Base-by-base conservation (phyloP, 208 protist species). In the Zelonia costaricensis region DNA sequence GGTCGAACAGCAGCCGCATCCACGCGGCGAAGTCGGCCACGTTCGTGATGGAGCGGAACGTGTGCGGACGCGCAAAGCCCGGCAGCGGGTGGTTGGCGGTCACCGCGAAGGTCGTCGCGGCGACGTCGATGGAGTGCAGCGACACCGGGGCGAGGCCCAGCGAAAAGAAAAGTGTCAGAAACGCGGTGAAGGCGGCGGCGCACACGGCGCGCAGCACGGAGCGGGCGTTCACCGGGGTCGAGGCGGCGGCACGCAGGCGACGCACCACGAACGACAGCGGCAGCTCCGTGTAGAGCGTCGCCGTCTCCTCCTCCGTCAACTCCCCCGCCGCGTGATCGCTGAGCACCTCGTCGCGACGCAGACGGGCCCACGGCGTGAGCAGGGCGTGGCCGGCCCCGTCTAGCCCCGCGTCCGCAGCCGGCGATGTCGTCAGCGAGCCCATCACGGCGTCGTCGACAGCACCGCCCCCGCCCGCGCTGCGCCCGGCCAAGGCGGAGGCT, bases 211-310 rank as follows among this genome's bases (percentile, higher is more conserved):
- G 18, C n/a, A 30, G 31, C 9, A 54, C 2, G 0, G n/a, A 33
- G 28, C 42, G 54, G 0, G 49, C 28, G 54, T 51, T 27, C 25
- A 51, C 46, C 10, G 46, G 60, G 10, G 51, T 59, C 15, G 45
- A 22, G 1, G 60, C 60, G n/a, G 60, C 60, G 38, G 40, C 18
- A 30, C 60, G 63, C 20, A 80, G 62, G 30, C 66, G 56, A 1
- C 22, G 30, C 0, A 72, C 18, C 16, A 81, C 52, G 35, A 80
- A 85, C 36, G 35, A 40, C 30, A 81, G 42, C n/a, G 79, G 79
- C 38, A 85, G 52, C 69, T 70, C 70, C 39, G 65, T 28, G 66
- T 85, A 80, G 7, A 46, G 31, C 10, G 60, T 33, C 1, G 72
- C 79, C 5, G 71, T 59, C 45, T 85, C 79, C 3, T 15, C 48